A percentile compares a stretch with the other conserved stretches of the same genome.
Evolutionary conservation across 2,329 filamentous ascomycete species (phyloP).

Genomic region (Neopestalotiopsis rosae): DNA sequence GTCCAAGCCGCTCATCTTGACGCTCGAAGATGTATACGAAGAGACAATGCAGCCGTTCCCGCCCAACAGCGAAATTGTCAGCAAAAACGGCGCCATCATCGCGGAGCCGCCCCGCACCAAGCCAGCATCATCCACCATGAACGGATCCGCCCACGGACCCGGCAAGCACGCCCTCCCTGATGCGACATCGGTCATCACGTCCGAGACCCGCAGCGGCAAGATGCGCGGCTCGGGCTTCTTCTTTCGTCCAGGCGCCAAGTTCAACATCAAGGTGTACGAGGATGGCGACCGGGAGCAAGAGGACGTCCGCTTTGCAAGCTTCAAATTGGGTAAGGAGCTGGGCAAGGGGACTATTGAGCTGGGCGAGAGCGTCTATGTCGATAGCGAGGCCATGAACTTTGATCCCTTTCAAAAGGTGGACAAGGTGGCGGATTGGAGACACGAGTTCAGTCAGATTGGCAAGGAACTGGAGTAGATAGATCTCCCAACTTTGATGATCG

Average conservation of each 20-base stretch:
- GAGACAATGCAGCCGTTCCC: conserved; percentile 45
- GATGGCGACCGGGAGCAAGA: conserved; percentile 28
- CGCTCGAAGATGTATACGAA: conserved; percentile 39
- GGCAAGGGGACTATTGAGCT: conserved; percentile 30
- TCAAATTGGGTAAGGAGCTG: conserved; percentile 25
- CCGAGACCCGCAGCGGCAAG: conserved; percentile 27
- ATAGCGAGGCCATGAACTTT: conserved; percentile 38
- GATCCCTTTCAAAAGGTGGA: conserved; percentile 38
- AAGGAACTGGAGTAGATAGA: conserved; percentile 27
- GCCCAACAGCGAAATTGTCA: conserved; percentile 29
- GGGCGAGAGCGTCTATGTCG: conserved; percentile 34
- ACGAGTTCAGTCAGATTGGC: conserved; percentile 37
- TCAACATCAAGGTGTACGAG: conserved; percentile 36
- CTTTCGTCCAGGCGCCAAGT: conserved; percentile 34
- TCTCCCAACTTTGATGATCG: no score
- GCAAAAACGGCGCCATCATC: conserved; percentile 30
- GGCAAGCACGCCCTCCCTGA: conserved; percentile 9
- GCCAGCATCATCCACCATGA: background rate
- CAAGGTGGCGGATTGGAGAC: conserved; percentile 34
- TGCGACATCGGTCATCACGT: conserved; percentile 19
- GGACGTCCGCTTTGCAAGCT: conserved; percentile 24
- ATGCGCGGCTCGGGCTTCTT: conserved; percentile 34
- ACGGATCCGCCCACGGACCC: background rate
- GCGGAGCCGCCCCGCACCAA: conserved; percentile 14
- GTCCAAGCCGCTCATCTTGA: conserved; percentile 33